Evolutionary conservation across 345 rosid genomes (phyloP), one percentile per base, ranked within the genome.

Genomic region (Ceriops zippeliana): DNA sequence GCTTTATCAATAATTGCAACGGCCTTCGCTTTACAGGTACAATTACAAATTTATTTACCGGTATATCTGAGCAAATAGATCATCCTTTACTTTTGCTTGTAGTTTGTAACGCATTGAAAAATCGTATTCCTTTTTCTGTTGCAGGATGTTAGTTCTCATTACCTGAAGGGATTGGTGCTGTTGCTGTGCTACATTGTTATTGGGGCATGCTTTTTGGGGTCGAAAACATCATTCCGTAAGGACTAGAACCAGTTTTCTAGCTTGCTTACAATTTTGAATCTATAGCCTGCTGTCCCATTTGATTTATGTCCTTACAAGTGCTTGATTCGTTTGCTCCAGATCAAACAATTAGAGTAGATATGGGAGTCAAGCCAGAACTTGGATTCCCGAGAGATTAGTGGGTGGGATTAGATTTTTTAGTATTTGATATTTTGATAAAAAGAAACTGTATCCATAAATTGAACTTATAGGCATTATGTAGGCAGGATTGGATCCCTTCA

Each of bases 111-210:
- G 34, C 49, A 47, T 31, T 49, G 11, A 4, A n/a, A 22, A 27
- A 6, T 60, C 31, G 9, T 37, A 61, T 66, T 59, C 54, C 72
- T 27, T 30, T 15, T 13, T 52, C 9, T 1, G 38, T 30, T 26
- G 8, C 83, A 93, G 97, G 98, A 91, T 79, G 97, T 97, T 8
- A 91, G 88, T 56, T 91, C 98, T 63, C 95, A 93, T 75, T 91
- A 93, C 87, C 58, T 93, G 84, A 93, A 93, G 77, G 97, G 98
- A 53, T 62, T 90, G 65, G 75, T 86, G 68, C 86, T 89, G 27
- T 58, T 87, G 53, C 74, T 91, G 62, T 85, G 90, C 74, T 93
- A 91, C 75, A 3, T 84, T n/a, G 89, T 89, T 7, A 86, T 91
- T 56, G 95, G 83, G 34, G 85, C 96, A 15, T 91, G 96, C 84